A percentile compares a stretch with the other conserved stretches of the same genome.
Evolutionary conservation across 495 filamentous ascomycete species (phyloP).

Genomic region (Hyaloscypha bicolor): DNA sequence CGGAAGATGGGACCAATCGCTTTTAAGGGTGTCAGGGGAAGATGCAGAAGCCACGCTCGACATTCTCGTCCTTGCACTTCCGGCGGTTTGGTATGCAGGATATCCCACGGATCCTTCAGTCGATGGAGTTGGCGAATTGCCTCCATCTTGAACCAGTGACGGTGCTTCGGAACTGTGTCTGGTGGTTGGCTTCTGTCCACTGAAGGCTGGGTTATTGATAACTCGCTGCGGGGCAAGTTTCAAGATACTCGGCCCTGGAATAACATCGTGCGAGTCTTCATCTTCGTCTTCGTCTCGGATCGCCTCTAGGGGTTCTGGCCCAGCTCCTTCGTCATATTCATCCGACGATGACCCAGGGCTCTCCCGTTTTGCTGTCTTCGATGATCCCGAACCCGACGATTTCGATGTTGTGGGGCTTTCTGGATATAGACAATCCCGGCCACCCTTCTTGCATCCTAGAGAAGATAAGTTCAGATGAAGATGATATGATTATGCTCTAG

Average conservation of each 20-base stretch:
- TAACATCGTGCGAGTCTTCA: slow-evolving; percentile 44
- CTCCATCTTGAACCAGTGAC: slow-evolving; percentile 49
- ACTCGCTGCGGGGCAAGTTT: slow-evolving; percentile 36
- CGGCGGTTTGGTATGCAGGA: slow-evolving; percentile 36
- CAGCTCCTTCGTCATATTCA: slow-evolving; percentile 54
- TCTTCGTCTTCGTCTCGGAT: slow-evolving; percentile 63
- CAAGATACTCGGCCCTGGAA: slow-evolving; percentile 29
- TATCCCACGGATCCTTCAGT: slow-evolving; percentile 38
- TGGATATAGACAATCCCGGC: slow-evolving; percentile 81
- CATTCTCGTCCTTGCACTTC: slow-evolving; percentile 35
- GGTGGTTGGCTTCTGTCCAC: slow-evolving; percentile 34
- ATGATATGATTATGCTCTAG: neutral
- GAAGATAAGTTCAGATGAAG: slow-evolving; percentile 20
- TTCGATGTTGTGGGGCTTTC: slow-evolving; percentile 57
- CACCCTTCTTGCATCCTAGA: slow-evolving; percentile 81
- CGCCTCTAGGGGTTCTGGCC: slow-evolving; percentile 51
- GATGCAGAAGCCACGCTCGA: slow-evolving; percentile 28
- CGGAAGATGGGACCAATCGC: slow-evolving; percentile 54
- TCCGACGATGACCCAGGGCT: slow-evolving; percentile 58
- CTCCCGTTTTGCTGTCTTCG: slow-evolving; percentile 43
- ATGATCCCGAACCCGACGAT: slow-evolving; percentile 43
- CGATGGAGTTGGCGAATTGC: slow-evolving; percentile 51
- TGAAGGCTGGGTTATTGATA: slow-evolving; percentile 34
- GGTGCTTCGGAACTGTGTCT: slow-evolving; percentile 52
- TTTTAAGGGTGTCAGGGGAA: slow-evolving; percentile 29